Conservation (phyloP, 2,329 filamentous ascomycete genomes). For the Alternaria sp. region DNA sequence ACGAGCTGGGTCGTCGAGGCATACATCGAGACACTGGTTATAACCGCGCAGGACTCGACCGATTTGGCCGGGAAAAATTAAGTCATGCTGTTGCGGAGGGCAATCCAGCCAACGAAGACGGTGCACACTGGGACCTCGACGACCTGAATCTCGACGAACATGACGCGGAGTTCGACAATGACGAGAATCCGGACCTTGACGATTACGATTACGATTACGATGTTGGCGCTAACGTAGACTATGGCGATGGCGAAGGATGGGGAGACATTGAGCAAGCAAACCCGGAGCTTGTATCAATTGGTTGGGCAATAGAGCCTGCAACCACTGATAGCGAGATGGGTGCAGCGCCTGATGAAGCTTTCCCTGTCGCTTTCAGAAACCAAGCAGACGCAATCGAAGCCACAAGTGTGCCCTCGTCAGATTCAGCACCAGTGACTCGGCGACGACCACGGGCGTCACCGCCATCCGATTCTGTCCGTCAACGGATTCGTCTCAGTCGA, state of each 20-base stretch:
- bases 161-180: too few species aligned
- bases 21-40: slow-evolving; percentile 19
- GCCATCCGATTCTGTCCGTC: neutral
- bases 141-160: too few species aligned
- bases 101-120: neutral
- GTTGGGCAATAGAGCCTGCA: neutral
- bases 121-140: neutral
- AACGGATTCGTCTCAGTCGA: neutral
- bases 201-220: neutral
- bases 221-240: neutral
- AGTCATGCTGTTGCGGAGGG: neutral
- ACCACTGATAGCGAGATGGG: neutral
- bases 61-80: neutral
- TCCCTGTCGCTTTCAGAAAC: neutral
- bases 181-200: neutral
- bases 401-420: neutral
- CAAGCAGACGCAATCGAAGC: neutral
- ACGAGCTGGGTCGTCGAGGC: slow-evolving; percentile 9
- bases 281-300: neutral
- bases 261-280: neutral
- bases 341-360: neutral
- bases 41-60: slow-evolving; percentile 12
- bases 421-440: neutral
- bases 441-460: neutral
- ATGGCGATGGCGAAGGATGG: neutral